These are phyloP conservation scores for Cylindrodendrum hubeiense DNA, from an alignment of 2,329 filamentous ascomycete genomes.

Conservation along the genomic window DNA sequence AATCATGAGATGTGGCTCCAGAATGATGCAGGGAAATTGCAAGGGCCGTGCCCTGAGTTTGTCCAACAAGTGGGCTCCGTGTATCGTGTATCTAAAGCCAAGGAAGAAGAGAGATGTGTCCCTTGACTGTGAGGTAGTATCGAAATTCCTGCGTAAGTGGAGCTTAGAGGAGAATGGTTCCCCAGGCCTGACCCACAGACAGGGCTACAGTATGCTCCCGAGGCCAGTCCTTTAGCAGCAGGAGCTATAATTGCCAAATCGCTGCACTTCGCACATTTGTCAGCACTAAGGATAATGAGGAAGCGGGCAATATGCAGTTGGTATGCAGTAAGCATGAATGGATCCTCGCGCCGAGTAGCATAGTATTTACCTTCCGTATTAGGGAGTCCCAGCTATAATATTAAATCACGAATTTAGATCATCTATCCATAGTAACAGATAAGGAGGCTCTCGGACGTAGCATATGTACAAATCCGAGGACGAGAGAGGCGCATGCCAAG, in stretches of 20 bases:
- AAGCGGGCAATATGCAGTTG: background rate
- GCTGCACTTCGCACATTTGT: background rate
- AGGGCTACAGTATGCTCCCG: too few relatives aligned
- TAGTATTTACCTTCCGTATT: constrained; percentile 10
- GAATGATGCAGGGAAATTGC: too few relatives aligned
- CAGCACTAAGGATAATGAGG: background rate
- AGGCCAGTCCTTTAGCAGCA: background rate
- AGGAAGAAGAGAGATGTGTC: too few relatives aligned
- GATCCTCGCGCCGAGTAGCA: background rate
- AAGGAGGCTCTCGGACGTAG: background rate
- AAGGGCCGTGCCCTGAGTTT: too few relatives aligned
- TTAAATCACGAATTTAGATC: background rate
- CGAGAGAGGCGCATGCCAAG: background rate
- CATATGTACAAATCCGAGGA: background rate
- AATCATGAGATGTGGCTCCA: too few relatives aligned
- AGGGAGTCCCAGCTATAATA: background rate
- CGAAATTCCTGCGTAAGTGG: too few relatives aligned
- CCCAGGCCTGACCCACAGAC: too few relatives aligned
- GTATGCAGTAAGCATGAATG: constrained; percentile 4
- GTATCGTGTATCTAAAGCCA: too few relatives aligned
- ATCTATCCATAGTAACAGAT: background rate
- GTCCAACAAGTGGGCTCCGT: too few relatives aligned
- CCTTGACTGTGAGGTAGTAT: too few relatives aligned
- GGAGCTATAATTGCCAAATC: background rate
- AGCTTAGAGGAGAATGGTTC: too few relatives aligned